phyloP scores from a whole-genome alignment of 1,284 basidiomycete genomes.

The Trichosporon ovoides region DNA sequence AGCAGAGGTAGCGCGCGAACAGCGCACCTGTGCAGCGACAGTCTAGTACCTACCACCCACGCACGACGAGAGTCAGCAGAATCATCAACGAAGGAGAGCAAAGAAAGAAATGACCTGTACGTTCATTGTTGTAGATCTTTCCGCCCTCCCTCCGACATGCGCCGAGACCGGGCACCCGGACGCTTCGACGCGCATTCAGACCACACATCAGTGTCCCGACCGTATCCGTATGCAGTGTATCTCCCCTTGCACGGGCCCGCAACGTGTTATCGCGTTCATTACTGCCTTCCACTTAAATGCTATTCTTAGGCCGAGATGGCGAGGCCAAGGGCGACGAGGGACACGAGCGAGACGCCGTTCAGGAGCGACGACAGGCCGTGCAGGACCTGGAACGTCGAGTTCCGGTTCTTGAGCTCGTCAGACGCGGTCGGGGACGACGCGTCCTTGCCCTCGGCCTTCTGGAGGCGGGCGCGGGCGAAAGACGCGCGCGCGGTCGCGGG shows the following conservation, averaged over 20 bases:
- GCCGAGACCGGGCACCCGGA: no score
- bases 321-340: slow-evolving; percentile 65
- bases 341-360: slow-evolving; percentile 60
- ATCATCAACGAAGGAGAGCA: background rate
- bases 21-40: no score
- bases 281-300: no score
- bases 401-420: slow-evolving; percentile 61
- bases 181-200: no score
- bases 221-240: background rate
- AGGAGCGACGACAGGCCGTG: slow-evolving; percentile 60
- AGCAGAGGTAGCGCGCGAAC: slow-evolving; percentile 2
- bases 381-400: slow-evolving; percentile 59
- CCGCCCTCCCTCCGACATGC: no score
- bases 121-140: no score
- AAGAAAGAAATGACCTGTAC: background rate
- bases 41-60: no score
- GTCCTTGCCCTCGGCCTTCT: slow-evolving; percentile 66
- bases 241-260: background rate
- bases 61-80: background rate
- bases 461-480: slow-evolving; percentile 65
- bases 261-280: no score
- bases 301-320: slow-evolving; percentile 47
- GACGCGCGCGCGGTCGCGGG: slow-evolving; percentile 53
- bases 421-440: slow-evolving; percentile 63
- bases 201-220: no score